A percentile compares a stretch with the other conserved stretches of the same genome.
These are phyloP conservation scores for Epichloe brachyelytri DNA, from an alignment of 2,329 filamentous ascomycete genomes.

Conservation along the genomic window DNA sequence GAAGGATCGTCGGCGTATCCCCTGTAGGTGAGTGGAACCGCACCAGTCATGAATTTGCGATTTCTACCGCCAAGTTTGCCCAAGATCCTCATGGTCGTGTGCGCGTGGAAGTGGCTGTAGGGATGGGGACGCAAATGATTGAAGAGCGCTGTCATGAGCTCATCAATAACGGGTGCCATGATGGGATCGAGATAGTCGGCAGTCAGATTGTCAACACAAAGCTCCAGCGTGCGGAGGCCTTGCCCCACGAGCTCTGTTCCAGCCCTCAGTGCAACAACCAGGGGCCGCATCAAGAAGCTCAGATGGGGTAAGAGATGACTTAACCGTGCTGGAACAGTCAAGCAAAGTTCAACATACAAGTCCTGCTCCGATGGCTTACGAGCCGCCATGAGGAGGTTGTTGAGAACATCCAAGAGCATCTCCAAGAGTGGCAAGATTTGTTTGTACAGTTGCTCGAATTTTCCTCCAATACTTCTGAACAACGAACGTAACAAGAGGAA, in stretches of 20 bases:
- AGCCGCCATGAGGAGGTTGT: constrained; percentile 83
- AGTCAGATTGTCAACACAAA: constrained; percentile 96
- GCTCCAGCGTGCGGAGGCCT: constrained; percentile 79
- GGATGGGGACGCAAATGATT: constrained; percentile 88
- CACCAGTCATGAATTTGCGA: constrained; percentile 85
- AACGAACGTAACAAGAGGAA: constrained; percentile 85
- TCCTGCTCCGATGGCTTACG: constrained; percentile 84
- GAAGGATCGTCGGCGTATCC: constrained; percentile 76
- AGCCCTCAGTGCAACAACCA: constrained; percentile 88
- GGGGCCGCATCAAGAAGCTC: constrained; percentile 89
- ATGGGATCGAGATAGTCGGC: constrained; percentile 97
- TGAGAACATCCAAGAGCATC: constrained; percentile 94
- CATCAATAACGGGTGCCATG: constrained; percentile 97
- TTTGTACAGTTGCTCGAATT: constrained; percentile 97
- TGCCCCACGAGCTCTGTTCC: constrained; percentile 92
- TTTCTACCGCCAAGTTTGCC: constrained; percentile 94
- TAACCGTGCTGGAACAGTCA: constrained; percentile 87
- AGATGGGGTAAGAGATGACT: constrained; percentile 92
- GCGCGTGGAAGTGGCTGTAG: constrained; percentile 93
- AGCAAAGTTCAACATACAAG: constrained; percentile 89
- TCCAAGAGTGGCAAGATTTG: constrained; percentile 91
- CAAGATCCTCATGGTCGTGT: constrained; percentile 94
- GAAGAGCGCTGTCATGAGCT: constrained; percentile 95
- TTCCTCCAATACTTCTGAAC: constrained; percentile 91
- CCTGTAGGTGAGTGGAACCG: constrained; percentile 71